Evolutionary conservation across 352 stramenopile genomes (phyloP).

Genomic region (Globisporangium nagaii): DNA sequence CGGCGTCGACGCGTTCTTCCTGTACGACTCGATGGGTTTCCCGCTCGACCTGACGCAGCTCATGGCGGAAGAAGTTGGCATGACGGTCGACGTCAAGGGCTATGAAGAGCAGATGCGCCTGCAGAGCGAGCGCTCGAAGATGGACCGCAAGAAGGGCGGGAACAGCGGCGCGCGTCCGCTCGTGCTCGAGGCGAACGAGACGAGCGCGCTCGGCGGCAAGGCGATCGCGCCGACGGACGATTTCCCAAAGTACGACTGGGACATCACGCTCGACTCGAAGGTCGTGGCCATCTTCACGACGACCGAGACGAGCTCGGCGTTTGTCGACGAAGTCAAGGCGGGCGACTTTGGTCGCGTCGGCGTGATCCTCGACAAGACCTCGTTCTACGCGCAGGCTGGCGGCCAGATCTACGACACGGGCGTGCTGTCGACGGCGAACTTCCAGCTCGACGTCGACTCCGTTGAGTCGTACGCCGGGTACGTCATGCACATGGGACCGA

Average conservation of each 20-base stretch:
- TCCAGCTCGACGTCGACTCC: conserved; percentile 79
- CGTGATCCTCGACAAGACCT: conserved; percentile 95
- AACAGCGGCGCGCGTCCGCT: conserved; percentile 69
- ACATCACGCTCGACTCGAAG: conserved; percentile 70
- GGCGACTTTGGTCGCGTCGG: conserved; percentile 88
- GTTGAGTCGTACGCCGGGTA: conserved; percentile 96
- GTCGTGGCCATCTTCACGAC: conserved; percentile 94
- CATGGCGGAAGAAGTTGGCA: conserved; percentile 94
- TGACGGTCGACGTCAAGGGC: conserved; percentile 92
- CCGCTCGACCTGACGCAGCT: conserved; percentile 98
- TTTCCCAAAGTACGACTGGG: conserved; percentile 93
- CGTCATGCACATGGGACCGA: conserved; percentile 92
- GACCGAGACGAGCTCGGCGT: conserved; percentile 81
- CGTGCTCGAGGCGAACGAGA: conserved; percentile 95
- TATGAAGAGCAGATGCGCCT: conserved; percentile 94
- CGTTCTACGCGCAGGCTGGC: conserved; percentile 98
- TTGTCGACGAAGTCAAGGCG: conserved; percentile 65
- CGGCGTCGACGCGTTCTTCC: conserved; percentile 95
- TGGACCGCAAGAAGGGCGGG: conserved; percentile 87
- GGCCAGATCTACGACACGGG: conserved; percentile 96
- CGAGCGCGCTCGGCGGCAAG: conserved; percentile 77
- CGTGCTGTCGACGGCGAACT: conserved; percentile 41
- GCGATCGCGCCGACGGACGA: conserved; percentile 90
- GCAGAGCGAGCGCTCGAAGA: conserved; percentile 79
- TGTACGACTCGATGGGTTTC: conserved; percentile 99